A percentile compares a stretch with the other conserved stretches of the same genome.
Evolutionary conservation across 1,284 basidiomycete species (phyloP).

Genomic region (Rhodotorula sp.): DNA sequence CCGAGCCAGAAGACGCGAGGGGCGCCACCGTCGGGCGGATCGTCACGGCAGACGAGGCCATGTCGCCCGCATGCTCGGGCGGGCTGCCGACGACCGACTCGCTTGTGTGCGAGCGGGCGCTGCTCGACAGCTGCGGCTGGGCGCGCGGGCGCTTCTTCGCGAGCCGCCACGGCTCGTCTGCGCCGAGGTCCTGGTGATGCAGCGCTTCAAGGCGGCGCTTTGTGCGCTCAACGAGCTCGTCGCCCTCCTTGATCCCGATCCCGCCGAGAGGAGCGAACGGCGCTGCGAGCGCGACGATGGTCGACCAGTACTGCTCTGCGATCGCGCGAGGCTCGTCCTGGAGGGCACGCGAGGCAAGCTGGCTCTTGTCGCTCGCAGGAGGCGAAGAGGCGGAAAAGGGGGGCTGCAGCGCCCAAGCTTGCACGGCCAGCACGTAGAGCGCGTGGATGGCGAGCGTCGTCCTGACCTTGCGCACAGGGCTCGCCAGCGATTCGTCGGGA

Average conservation of each 20-base stretch:
- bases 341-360: neutral
- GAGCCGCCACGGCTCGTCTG: slow-evolving; percentile 20
- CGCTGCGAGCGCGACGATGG: slow-evolving; percentile 23
- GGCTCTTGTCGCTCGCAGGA: neutral
- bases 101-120: neutral
- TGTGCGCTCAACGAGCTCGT: slow-evolving; percentile 40
- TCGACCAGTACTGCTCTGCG: slow-evolving; percentile 27
- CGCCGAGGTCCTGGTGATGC: neutral
- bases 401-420: slow-evolving; percentile 12
- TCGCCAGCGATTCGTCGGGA: neutral
- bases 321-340: neutral
- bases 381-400: neutral
- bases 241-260: slow-evolving; percentile 37
- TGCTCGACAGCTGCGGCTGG: neutral
- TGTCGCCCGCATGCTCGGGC: neutral
- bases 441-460: slow-evolving; percentile 27
- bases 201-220: slow-evolving; percentile 27
- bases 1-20: neutral
- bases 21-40: neutral
- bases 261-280: neutral
- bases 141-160: slow-evolving; percentile 14
- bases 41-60: slow-evolving; percentile 1
- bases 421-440: slow-evolving; percentile 35
- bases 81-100: neutral
- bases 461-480: slow-evolving; percentile 6